Evolutionary conservation across 352 stramenopile species (phyloP).

Genomic region (Phytophthora citrophthora): DNA sequence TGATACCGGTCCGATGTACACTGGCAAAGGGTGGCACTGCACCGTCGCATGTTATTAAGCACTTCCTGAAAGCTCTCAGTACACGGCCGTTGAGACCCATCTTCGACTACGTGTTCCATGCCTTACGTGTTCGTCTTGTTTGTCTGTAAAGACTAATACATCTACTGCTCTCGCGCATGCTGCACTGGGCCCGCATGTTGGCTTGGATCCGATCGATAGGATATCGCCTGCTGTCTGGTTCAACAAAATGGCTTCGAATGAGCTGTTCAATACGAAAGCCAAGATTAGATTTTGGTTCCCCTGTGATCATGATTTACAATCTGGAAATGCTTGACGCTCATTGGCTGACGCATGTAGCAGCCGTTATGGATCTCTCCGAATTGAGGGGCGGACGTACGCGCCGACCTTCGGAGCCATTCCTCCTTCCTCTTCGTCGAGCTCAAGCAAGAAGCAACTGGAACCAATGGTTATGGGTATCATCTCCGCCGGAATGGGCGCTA

Average conservation of each 20-base stretch:
- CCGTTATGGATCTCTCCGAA: conserved; percentile 31
- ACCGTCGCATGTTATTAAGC: neutral
- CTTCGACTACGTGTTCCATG: too few relatives aligned
- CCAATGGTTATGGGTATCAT: conserved; percentile 43
- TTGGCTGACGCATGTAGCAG: conserved; percentile 20
- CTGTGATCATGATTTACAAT: conserved; percentile 26
- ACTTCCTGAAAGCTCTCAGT: too few relatives aligned
- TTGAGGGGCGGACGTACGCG: conserved; percentile 21
- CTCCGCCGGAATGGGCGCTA: conserved; percentile 24
- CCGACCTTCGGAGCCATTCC: conserved; percentile 21
- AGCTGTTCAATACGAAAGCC: neutral
- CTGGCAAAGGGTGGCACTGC: neutral
- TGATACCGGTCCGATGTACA: neutral
- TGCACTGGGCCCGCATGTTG: conserved; percentile 6
- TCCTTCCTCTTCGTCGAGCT: conserved; percentile 18
- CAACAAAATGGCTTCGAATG: conserved; percentile 9
- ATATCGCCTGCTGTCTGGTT: conserved; percentile 11
- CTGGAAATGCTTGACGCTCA: conserved; percentile 4
- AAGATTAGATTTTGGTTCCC: conserved; percentile 5
- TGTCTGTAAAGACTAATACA: conserved; percentile 1
- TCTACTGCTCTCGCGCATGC: neutral
- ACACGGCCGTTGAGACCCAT: too few relatives aligned
- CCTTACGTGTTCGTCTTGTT: neutral
- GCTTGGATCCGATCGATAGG: conserved; percentile 11
- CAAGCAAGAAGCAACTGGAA: conserved; percentile 9